These are phyloP conservation scores for Clarireedia homoeocarpa DNA, from an alignment of 2,329 filamentous ascomycete genomes.

Conservation along the genomic window DNA sequence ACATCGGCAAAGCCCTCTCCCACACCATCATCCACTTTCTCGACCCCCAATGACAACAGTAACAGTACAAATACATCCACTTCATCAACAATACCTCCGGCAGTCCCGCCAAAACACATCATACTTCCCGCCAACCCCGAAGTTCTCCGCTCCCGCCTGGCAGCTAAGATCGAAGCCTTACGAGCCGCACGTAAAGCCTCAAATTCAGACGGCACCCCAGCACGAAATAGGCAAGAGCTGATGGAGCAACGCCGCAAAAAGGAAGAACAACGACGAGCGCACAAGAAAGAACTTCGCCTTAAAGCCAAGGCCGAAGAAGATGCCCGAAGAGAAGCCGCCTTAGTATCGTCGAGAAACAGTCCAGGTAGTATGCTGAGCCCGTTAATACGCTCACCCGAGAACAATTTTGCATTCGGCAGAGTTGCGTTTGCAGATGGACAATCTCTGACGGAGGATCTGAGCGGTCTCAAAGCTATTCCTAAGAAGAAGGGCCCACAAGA, in stretches of 20 bases:
- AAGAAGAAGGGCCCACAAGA: slow-evolving; percentile 81
- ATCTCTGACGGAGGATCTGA: slow-evolving; percentile 64
- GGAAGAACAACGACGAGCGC: slow-evolving; percentile 75
- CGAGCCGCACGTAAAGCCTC: slow-evolving; percentile 83
- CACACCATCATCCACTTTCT: slow-evolving; percentile 41
- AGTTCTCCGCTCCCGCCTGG: slow-evolving; percentile 68
- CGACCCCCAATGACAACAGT: slow-evolving; percentile 53
- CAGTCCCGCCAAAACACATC: slow-evolving; percentile 56
- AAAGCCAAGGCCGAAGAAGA: slow-evolving; percentile 77
- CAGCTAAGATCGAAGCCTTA: slow-evolving; percentile 76
- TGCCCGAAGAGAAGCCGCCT: slow-evolving; percentile 52
- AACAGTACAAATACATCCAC: slow-evolving; percentile 58
- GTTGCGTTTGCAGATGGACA: slow-evolving; percentile 87
- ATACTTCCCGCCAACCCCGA: slow-evolving; percentile 65
- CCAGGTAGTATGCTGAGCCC: slow-evolving; percentile 50
- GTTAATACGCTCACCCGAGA: slow-evolving; percentile 44
- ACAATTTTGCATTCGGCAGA: slow-evolving; percentile 81
- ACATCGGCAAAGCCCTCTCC: slow-evolving; percentile 33
- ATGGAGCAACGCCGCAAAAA: slow-evolving; percentile 85
- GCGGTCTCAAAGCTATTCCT: slow-evolving; percentile 53
- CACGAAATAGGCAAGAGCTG: slow-evolving; percentile 81
- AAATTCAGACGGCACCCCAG: slow-evolving; percentile 70
- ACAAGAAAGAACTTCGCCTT: slow-evolving; percentile 78
- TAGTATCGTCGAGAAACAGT: slow-evolving; percentile 52
- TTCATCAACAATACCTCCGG: slow-evolving; percentile 55